phyloP scores from a whole-genome alignment of 257 asterid species.

The Salvia miltiorrhiza region DNA sequence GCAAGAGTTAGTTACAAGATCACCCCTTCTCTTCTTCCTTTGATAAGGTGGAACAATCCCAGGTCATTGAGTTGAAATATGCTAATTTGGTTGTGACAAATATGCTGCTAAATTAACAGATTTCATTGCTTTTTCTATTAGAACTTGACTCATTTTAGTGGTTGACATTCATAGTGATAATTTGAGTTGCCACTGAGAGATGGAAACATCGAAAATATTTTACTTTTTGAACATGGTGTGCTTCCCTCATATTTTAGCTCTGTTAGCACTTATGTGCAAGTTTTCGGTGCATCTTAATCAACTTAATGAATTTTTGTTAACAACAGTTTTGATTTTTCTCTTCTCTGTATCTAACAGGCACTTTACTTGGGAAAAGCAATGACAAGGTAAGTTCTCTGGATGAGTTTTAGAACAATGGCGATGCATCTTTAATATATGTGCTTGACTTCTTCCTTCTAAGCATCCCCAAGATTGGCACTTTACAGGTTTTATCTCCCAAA shows the following conservation, averaged over 20 bases:
- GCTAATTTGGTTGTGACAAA: background rate
- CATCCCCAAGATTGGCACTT: conserved; percentile 10
- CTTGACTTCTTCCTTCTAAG: conserved; percentile 12
- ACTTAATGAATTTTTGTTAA: background rate
- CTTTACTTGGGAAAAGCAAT: conserved; percentile 36
- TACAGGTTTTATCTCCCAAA: conserved; percentile 55
- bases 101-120: background rate
- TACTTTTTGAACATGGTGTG: conserved; percentile 2
- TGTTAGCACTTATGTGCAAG: background rate
- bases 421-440: background rate
- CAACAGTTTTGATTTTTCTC: conserved; percentile 1
- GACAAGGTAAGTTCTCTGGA: conserved; percentile 36
- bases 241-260: background rate
- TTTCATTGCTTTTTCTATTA: background rate
- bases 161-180: background rate
- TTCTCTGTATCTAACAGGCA: conserved; percentile 38
- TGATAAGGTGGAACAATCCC: conserved; percentile 2
- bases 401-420: conserved; percentile 3
- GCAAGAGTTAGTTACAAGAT: background rate
- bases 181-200: background rate
- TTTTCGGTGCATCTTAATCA: background rate
- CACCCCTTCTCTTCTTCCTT: conserved; percentile 5
- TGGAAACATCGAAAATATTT: background rate
- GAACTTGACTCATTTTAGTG: background rate
- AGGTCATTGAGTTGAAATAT: background rate